A percentile compares a stretch with the other conserved stretches of the same genome.
Evolutionary conservation across 108 stramenopile species (phyloP).

Genomic region (Cyclostephanos invisitatus): DNA sequence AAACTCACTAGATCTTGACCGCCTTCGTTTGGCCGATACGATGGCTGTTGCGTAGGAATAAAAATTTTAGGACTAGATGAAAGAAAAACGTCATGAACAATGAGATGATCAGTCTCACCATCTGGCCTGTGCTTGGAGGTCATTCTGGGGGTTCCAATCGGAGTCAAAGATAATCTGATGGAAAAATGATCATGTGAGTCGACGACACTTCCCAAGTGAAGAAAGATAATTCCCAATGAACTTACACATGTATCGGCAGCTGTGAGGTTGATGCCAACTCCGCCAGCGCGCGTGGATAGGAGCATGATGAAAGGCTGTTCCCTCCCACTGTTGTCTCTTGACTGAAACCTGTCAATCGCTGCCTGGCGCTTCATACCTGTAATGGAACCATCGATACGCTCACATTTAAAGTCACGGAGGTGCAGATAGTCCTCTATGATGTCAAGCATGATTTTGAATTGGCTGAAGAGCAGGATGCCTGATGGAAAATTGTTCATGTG

Average conservation of each 20-base stretch:
- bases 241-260: constrained; percentile 88
- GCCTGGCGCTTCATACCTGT: constrained; percentile 89
- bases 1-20: constrained; percentile 64
- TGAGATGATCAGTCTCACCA: constrained; percentile 45
- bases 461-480: constrained; percentile 93
- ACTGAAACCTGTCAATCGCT: constrained; percentile 95
- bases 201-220: not conserved
- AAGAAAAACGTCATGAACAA: not conserved
- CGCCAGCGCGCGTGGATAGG: constrained; percentile 94
- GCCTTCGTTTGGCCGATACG: constrained; percentile 98
- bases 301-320: constrained; percentile 95
- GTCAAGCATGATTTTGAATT: constrained; percentile 98
- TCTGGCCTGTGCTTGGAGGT: constrained; percentile 94
- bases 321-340: constrained; percentile 50
- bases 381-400: constrained; percentile 96
- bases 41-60: constrained; percentile 50
- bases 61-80: not conserved
- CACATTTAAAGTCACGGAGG: constrained; percentile 66
- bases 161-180: constrained; percentile 92
- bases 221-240: not conserved
- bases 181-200: constrained; percentile 3
- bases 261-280: constrained; percentile 96
- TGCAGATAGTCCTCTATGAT: constrained; percentile 94
- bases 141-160: constrained; percentile 99
- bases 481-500: no score